Base-by-base conservation (phyloP, 345 rosid genomes). In the Gossypium bickii region DNA sequence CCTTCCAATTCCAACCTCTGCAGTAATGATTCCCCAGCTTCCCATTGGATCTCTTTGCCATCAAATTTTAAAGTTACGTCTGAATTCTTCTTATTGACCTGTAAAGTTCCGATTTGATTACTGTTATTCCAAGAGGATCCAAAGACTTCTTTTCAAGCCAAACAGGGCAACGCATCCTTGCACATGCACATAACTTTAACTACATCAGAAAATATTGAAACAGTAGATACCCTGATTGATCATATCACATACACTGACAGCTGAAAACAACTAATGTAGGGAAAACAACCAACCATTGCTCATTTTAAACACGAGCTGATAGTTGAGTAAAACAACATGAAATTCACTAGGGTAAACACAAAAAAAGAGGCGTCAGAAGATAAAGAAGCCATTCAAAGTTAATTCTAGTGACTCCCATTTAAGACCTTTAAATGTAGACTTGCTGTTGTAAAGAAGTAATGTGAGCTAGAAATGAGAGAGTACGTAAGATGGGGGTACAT, bases 1-100 rank as follows among this genome's bases (percentile, higher is more conserved):
- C 90, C 86, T 74, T 86, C 89, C 12, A 82, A 82, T 86, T 92
- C 92, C 86, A 94, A 79, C 77, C 73, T 88, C 74, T 61, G 80
- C 71, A 88, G 69, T 74, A 92, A 83, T 75, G 97, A 81, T 86
- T 94, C 90, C 79, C 92, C 91, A 44, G 77, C 84, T 74, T 83
- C 78, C 97, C 98, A 92, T 61, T 45, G 57, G 62, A 90, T 78
- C 77, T 82, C 87, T 77, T 78, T 86, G 49, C 81, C 86, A 18
- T 85, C 83, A 53, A 78, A 77, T 80, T 81, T 86, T 76, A 92
- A 81, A 64, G 73, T 73, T 70, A 83, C 22, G 67, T 34, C 79
- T 20, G 77, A 67, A 55, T 79, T 73, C 60, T 82, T 71, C 68
- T 75, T 60, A 80, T 92, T 92, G 57, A 85, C 88, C 97, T 94